These are phyloP conservation scores for Ambrosiella beaveri DNA, from an alignment of 2,329 filamentous ascomycete genomes.

Conservation along the genomic window DNA sequence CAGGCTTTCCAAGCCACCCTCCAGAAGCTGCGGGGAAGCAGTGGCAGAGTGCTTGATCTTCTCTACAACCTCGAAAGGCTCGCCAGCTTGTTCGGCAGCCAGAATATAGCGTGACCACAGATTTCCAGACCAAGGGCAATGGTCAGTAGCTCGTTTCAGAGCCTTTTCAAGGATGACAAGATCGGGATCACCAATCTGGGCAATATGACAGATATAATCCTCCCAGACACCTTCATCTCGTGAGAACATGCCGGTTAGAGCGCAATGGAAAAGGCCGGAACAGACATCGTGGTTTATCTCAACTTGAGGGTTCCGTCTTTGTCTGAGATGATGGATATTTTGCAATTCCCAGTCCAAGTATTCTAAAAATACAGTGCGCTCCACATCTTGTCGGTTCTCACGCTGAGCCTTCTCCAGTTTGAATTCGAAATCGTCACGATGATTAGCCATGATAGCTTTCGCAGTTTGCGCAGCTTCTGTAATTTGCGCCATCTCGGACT, in stretches of 20 bases:
- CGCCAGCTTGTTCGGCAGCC: constrained; percentile 60
- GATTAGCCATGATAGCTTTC: constrained; percentile 40
- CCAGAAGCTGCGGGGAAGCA: constrained; percentile 66
- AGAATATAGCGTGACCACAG: constrained; percentile 85
- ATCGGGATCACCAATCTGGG: constrained; percentile 27
- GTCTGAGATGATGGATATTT: constrained; percentile 31
- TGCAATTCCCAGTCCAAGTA: constrained; percentile 78
- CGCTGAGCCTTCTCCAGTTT: constrained; percentile 42
- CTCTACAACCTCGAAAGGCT: constrained; percentile 66
- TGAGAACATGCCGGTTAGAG: constrained; percentile 51
- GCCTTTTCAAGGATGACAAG: constrained; percentile 35
- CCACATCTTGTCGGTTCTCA: constrained; percentile 35
- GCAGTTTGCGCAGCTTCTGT: constrained; percentile 45
- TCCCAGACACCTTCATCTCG: constrained; percentile 64
- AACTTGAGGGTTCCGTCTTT: constrained; percentile 27
- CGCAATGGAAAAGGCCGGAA: constrained; percentile 60
- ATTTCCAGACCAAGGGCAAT: constrained; percentile 83
- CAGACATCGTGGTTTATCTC: constrained; percentile 33
- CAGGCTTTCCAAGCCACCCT: constrained; percentile 71
- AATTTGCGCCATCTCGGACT: constrained; percentile 52
- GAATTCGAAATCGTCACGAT: constrained; percentile 52
- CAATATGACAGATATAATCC: constrained; percentile 63
- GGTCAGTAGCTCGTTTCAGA: constrained; percentile 64
- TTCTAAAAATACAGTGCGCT: constrained; percentile 36
- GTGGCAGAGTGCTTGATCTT: constrained; percentile 86